Percentiles rank a stretch among this genome's conserved stretches.
Conservation (phyloP, 108 stramenopile genomes). For the Nannochloropsis gaditana region DNA sequence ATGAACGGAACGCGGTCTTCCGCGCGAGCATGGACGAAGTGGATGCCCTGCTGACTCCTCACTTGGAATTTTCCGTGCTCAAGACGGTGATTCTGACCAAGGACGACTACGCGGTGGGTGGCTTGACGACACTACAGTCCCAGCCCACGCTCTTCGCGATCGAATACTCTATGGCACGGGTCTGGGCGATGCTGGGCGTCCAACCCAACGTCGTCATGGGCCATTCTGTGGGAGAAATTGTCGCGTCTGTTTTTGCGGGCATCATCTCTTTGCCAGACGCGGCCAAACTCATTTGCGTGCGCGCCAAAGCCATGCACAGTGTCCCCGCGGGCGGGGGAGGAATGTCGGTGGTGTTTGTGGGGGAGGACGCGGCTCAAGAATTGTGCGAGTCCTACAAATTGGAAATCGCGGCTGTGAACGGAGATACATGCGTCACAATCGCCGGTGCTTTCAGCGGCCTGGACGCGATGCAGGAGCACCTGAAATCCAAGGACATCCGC, state of each 20-base stretch:
- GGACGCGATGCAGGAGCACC: slow-evolving; percentile 5
- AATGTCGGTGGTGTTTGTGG: neutral
- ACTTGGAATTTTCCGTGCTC: neutral
- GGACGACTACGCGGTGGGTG: neutral
- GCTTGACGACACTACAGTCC: neutral
- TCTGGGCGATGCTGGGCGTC: slow-evolving; percentile 20
- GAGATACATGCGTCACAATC: neutral
- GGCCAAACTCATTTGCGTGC: slow-evolving; percentile 5
- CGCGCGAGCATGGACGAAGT: slow-evolving; percentile 20
- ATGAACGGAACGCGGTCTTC: slow-evolving; percentile 11
- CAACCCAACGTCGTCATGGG: slow-evolving; percentile 20
- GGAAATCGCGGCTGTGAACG: neutral
- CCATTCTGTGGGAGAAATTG: slow-evolving; percentile 22
- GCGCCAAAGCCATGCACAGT: neutral
- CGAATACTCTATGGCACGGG: neutral
- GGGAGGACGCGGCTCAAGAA: neutral
- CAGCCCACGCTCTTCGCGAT: slow-evolving; percentile 1
- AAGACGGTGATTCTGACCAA: slow-evolving; percentile 1
- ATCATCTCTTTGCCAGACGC: neutral
- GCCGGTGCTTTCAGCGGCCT: neutral
- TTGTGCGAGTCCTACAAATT: neutral
- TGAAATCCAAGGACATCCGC: neutral
- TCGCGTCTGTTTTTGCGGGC: slow-evolving; percentile 1
- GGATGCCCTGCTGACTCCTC: neutral
- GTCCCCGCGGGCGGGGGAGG: neutral